Conservation (phyloP, 768 basidiomycete genomes). For the Tricholoma hemisulphureum region DNA sequence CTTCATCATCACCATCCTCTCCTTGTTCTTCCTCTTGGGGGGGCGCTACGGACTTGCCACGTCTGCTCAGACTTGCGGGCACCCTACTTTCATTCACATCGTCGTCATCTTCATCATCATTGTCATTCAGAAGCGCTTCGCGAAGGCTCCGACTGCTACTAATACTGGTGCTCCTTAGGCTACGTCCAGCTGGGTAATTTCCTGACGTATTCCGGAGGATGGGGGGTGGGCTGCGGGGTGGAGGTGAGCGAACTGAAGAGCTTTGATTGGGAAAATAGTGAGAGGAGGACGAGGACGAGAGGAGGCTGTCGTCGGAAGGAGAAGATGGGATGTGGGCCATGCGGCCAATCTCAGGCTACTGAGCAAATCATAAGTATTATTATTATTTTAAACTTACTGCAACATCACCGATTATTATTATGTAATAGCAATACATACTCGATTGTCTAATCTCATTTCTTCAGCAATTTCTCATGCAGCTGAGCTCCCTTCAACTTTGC, state of each 20-base stretch:
- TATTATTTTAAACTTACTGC: no score
- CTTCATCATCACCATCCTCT: constrained; percentile 70
- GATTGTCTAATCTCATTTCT: constrained; percentile 41
- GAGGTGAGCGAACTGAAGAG: constrained; percentile 52
- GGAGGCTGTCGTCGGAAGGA: constrained; percentile 32
- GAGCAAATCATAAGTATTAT: no score
- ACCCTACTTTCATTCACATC: constrained; percentile 26
- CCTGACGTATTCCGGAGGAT: constrained; percentile 52
- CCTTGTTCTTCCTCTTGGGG: constrained; percentile 40
- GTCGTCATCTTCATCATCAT: constrained; percentile 50
- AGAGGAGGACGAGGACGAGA: constrained; percentile 38
- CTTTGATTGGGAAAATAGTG: constrained; percentile 60
- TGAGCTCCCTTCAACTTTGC: constrained; percentile 83
- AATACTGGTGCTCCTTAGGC: constrained; percentile 58
- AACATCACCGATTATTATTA: constrained; percentile 9
- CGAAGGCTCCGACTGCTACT: constrained; percentile 53
- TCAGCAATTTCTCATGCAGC: constrained; percentile 76
- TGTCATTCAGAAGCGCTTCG: constrained; percentile 44
- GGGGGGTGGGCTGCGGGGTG: constrained; percentile 40
- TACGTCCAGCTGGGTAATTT: constrained; percentile 44
- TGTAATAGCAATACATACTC: constrained; percentile 22
- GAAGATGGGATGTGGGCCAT: constrained; percentile 26
- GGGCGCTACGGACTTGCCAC: constrained; percentile 44
- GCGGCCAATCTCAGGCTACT: neutral
- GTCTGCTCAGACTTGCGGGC: constrained; percentile 23